phyloP scores from a whole-genome alignment of 805 yeast species.

The Ogataea methylovora region DNA sequence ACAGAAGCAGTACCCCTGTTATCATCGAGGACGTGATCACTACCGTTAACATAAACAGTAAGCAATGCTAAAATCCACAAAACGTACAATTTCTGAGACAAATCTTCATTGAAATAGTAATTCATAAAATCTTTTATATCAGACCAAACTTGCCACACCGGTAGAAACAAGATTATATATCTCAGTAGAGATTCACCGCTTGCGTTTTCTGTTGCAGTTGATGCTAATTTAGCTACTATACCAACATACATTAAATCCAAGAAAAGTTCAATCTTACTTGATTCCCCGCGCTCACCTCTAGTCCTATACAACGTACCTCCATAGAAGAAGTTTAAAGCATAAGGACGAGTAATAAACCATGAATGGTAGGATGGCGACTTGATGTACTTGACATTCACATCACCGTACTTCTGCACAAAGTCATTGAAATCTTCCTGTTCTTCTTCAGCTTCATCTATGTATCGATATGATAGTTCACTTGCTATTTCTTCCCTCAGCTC shows the following conservation, averaged over 20 bases:
- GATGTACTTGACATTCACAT: constrained; percentile 38
- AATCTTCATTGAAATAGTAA: constrained; percentile 54
- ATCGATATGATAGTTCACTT: neutral
- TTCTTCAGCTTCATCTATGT: constrained; percentile 5
- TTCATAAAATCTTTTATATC: constrained; percentile 58
- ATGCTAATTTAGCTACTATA: constrained; percentile 51
- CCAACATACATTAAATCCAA: constrained; percentile 60
- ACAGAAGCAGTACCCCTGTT: constrained; percentile 33
- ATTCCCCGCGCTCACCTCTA: constrained; percentile 40
- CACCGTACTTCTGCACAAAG: constrained; percentile 43
- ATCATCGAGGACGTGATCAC: constrained; percentile 25
- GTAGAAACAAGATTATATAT: constrained; percentile 44
- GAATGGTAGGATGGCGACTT: constrained; percentile 28
- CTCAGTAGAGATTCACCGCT: constrained; percentile 37
- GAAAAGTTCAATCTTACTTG: constrained; percentile 49
- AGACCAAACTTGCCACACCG: constrained; percentile 61
- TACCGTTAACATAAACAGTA: constrained; percentile 44
- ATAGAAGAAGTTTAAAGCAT: constrained; percentile 54
- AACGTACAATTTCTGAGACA: constrained; percentile 43
- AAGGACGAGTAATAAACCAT: constrained; percentile 41
- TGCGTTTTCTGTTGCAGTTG: constrained; percentile 42
- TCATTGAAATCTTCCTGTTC: constrained; percentile 19
- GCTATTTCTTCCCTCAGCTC: no score
- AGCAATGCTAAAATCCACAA: constrained; percentile 45
- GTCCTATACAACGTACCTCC: constrained; percentile 51